Base-by-base conservation (phyloP, 768 basidiomycete species). In the Tylopilus subfusipes region DNA sequence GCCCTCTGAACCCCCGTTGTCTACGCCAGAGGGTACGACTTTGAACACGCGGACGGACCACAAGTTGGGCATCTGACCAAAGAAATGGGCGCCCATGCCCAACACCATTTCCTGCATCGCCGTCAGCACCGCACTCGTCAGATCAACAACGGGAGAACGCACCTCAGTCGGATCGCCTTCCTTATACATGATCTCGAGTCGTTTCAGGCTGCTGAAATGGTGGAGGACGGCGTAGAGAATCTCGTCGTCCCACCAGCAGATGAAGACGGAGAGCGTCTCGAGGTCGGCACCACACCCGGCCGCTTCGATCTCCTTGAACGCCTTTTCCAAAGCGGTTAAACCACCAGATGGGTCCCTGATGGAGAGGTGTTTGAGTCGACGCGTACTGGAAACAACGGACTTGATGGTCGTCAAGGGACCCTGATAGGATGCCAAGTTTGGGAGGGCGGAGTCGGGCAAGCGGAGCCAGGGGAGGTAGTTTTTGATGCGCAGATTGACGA, bases 171-270 rank as follows among this genome's bases (percentile, higher is more conserved):
- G 76, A 22, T 68, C 64, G 0, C 64, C 69, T n/a, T 62, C 58
- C 30, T 63, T 72, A 61, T 73, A 80, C 54, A 67, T 68, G 56
- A 80, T 67, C 56, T 72, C 72, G 19, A 80, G 65, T 38, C 70
- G 68, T n/a, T 66, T 64, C 7, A 80, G 58, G 11, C 61, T 53
- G 10, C 52, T 55, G 52, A 79, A 77, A 36, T 76, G 68, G 42
- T 67, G 62, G n/a, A 68, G 67, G 22, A 77, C 58, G 6, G 76
- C 77, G 36, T 76, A 70, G 19, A 80, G 58, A 9, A 79, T 70
- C 56, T 80, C 78, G 39, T 75, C 68, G 53, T 79, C 78, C 79
- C 79, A 80, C 49, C 65, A 64, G 34, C 72, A 66, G n/a, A 72
- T 55, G 42, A 76, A 72, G 11, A 73, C 61, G 27, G 75, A 63